Base-by-base conservation (phyloP, 2,329 filamentous ascomycete genomes). In the Xylariaceae sp. region DNA sequence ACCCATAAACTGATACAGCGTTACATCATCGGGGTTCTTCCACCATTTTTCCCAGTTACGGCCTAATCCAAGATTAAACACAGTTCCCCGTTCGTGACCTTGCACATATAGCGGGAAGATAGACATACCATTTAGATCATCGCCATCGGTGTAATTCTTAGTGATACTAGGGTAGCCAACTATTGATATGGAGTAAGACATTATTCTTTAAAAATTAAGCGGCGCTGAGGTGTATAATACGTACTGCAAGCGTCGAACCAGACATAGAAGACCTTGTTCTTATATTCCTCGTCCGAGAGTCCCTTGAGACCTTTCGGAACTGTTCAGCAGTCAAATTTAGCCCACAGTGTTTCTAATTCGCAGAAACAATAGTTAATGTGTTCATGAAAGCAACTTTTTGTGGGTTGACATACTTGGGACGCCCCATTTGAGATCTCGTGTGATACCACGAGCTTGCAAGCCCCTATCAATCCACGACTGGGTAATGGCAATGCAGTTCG, bases 1-100 rank as follows among this genome's bases (percentile, higher is more conserved):
- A 75, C 92, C 92, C 55, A 51, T 47, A 23, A 97, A 95, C 75
- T 97, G 92, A 73, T 94, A 96, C 10, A 97, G 82, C 68, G 88
- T 83, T 41, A 97, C 92, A 27, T 96, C 81, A 37, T 96, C 87
- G 0, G 91, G 91, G 71, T 95, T 88, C 68, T 88, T 86, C 92
- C 92, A 97, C 92, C 92, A 97, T 68, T 90, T 82, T 76, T 96
- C 86, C 92, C 92, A 97, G 58, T 95, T 81, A 37, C 86, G 81
- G 35, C 76, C 74, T 3, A 68, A 64, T 10, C 36, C 37, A 16
- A 29, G 11, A 5, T 7, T 41, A 6, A 41, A 23, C 21, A 16
- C 18, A 13, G 18, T 15, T 16, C 4, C 7, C 23, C n/a, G n/a
- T n/a, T n/a, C n/a, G n/a, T n/a, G n/a, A n/a, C n/a, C n/a, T n/a